Conservation (phyloP, 768 basidiomycete genomes). For the Agrocybe pediades region DNA sequence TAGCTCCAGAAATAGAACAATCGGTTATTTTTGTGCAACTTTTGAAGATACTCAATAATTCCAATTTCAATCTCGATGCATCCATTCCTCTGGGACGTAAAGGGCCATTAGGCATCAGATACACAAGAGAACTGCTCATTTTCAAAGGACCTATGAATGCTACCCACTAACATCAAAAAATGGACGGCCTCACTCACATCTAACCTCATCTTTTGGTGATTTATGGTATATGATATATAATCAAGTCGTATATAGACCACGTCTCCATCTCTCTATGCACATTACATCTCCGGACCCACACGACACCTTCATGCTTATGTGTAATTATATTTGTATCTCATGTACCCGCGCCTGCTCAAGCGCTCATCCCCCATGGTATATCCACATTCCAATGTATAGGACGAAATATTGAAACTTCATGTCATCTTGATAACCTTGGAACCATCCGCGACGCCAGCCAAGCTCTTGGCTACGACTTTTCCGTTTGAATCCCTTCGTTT, state of each 20-base stretch:
- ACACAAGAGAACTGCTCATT: conserved; percentile 39
- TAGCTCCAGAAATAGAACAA: conserved; percentile 49
- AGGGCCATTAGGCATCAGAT: conserved; percentile 42
- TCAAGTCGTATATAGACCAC: not conserved
- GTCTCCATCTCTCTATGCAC: conserved; percentile 6
- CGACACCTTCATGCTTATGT: not conserved
- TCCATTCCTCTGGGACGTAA: conserved; percentile 60
- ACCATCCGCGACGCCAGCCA: conserved; percentile 69
- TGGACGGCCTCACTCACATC: too few relatives aligned
- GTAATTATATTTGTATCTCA: conserved; percentile 9
- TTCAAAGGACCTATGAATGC: conserved; percentile 11
- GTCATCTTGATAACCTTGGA: conserved; percentile 63
- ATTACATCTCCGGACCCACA: not conserved
- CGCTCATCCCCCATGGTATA: not conserved
- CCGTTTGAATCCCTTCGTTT: conserved; percentile 58
- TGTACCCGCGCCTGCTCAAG: conserved; percentile 3
- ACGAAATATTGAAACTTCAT: not conserved
- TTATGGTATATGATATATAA: conserved; percentile 5
- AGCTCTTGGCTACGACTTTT: conserved; percentile 61
- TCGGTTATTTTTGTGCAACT: conserved; percentile 62
- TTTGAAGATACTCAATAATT: conserved; percentile 55
- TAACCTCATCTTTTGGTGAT: not conserved
- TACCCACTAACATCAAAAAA: not conserved
- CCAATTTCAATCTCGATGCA: conserved; percentile 67
- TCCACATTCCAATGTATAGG: not conserved